Percentiles rank a stretch among this genome's conserved stretches.
Conservation (phyloP, 1,284 basidiomycete species). For the Ganoderma resinaceum region DNA sequence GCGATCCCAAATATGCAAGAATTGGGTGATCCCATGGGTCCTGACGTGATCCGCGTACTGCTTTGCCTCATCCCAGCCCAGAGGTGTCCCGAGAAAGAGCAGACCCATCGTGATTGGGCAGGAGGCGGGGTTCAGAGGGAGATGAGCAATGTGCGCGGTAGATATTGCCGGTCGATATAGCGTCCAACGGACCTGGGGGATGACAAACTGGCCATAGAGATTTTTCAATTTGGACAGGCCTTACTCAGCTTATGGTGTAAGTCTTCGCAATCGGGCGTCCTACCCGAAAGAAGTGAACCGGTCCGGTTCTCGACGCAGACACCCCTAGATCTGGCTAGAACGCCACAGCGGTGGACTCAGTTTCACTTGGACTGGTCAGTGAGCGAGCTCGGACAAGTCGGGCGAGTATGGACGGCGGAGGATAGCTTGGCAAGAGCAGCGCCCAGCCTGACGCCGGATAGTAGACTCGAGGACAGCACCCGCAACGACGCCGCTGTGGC, state of each 20-base stretch:
- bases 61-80: conserved; percentile 92
- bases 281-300: conserved; percentile 22
- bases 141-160: conserved; percentile 7
- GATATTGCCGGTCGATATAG: conserved; percentile 22
- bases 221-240: conserved; percentile 12
- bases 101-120: conserved; percentile 78
- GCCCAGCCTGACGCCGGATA: not conserved
- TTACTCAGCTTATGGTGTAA: conserved; percentile 37
- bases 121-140: not conserved
- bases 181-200: conserved; percentile 19
- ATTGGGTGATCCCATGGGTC: conserved; percentile 94
- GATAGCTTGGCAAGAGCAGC: not conserved
- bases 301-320: conserved; percentile 21
- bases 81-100: conserved; percentile 92
- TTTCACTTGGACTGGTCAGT: no score
- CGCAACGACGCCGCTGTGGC: conserved; percentile 1
- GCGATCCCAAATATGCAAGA: conserved; percentile 91
- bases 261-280: conserved; percentile 26
- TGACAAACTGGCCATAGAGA: conserved; percentile 27
- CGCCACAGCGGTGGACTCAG: no score
- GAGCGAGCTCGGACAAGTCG: not conserved
- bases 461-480: not conserved
- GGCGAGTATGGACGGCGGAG: not conserved
- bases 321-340: not conserved
- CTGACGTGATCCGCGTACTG: conserved; percentile 91